Evolutionary conservation across 2,329 filamentous ascomycete species (phyloP).

Genomic region (Pseudogymnoascus destructans): DNA sequence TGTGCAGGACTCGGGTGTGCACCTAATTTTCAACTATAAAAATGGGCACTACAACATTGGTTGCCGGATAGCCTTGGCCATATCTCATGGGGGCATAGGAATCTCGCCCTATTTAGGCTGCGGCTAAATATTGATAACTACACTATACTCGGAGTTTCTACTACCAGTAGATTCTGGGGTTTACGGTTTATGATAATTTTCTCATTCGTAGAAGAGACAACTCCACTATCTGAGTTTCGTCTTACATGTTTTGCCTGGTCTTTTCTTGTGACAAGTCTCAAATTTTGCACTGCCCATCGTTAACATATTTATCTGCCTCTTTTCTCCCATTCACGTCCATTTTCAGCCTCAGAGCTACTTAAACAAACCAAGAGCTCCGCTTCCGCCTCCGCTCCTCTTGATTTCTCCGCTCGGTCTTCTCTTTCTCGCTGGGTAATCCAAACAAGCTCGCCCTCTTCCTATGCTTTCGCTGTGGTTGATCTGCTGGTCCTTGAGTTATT

Average conservation of each 20-base stretch:
- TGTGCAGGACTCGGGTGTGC: neutral
- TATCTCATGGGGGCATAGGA: neutral
- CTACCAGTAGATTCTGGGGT: slow-evolving; percentile 1
- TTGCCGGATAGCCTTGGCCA: neutral
- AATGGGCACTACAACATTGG: neutral
- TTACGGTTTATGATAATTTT: neutral
- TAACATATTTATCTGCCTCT: neutral
- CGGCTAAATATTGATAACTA: neutral
- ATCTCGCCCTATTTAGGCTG: neutral
- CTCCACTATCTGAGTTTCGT: neutral
- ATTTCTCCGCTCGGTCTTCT: neutral
- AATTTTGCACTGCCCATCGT: neutral
- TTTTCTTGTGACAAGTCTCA: neutral
- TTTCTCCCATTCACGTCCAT: neutral
- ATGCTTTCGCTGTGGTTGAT: neutral
- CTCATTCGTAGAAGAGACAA: neutral
- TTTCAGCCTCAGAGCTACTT: neutral
- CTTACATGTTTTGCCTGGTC: neutral
- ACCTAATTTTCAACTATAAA: slow-evolving; percentile 3
- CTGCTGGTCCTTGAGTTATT: neutral
- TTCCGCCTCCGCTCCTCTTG: neutral
- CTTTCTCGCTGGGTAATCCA: neutral
- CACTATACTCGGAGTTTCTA: slow-evolving; percentile 5
- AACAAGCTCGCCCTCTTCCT: neutral
- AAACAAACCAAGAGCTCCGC: neutral